phyloP scores from a whole-genome alignment of 2,329 filamentous ascomycete genomes.

The Trichoderma pleuroti region DNA sequence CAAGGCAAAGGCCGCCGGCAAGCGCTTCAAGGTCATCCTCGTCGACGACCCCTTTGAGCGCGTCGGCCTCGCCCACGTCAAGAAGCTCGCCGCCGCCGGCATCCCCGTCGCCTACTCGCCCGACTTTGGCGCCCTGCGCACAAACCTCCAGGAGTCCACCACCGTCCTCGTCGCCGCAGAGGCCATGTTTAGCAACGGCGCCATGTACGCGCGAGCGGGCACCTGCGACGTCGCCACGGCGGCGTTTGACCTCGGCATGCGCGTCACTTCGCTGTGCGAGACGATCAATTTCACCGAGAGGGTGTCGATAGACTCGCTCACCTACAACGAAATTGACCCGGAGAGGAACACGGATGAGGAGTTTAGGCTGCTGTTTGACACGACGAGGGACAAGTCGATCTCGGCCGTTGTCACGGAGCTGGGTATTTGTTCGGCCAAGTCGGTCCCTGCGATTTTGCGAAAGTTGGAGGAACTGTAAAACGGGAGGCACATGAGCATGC shows the following conservation, averaged over 20 bases:
- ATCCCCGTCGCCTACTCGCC: conserved; percentile 78
- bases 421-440: conserved; percentile 79
- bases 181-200: conserved; percentile 92
- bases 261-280: conserved; percentile 87
- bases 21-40: conserved; percentile 76
- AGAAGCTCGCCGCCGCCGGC: conserved; percentile 62
- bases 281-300: conserved; percentile 88
- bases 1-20: conserved; percentile 65
- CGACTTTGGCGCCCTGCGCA: conserved; percentile 68
- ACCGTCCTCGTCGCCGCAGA: conserved; percentile 87
- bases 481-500: background rate
- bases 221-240: conserved; percentile 84
- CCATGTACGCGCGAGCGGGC: conserved; percentile 82
- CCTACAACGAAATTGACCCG: conserved; percentile 85
- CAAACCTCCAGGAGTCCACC: conserved; percentile 63
- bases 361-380: conserved; percentile 78
- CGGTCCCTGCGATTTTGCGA: conserved; percentile 64
- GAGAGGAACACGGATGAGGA: conserved; percentile 58
- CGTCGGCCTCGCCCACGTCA: conserved; percentile 59
- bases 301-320: conserved; percentile 86
- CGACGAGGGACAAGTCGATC: conserved; percentile 82
- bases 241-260: conserved; percentile 69
- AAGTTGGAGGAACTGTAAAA: conserved; percentile 54
- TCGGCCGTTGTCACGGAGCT: conserved; percentile 89
- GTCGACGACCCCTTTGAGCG: conserved; percentile 66